phyloP scores from a whole-genome alignment of 192 early-diverging fungal genomes.

The Allomyces javanicus region DNA sequence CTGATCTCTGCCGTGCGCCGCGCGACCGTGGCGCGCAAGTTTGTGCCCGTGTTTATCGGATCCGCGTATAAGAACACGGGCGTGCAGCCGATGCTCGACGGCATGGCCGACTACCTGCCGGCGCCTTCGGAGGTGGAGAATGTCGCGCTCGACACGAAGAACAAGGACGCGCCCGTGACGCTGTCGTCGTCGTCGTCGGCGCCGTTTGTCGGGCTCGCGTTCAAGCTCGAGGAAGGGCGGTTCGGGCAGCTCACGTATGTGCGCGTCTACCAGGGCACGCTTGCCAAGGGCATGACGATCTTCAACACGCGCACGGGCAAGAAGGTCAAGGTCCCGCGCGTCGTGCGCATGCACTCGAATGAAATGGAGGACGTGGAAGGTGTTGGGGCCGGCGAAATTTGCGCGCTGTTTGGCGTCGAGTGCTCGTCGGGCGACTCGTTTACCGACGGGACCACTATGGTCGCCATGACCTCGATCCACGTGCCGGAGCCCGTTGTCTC shows the following conservation, averaged over 20 bases:
- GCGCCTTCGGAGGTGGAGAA: slow-evolving; percentile 50
- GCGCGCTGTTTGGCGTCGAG: slow-evolving; percentile 93
- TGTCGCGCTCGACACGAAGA: slow-evolving; percentile 45
- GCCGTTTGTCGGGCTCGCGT: slow-evolving; percentile 68
- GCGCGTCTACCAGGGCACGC: slow-evolving; percentile 82
- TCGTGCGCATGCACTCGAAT: slow-evolving; percentile 96
- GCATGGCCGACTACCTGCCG: slow-evolving; percentile 48
- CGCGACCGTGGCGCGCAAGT: slow-evolving; percentile 54
- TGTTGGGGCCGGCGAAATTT: slow-evolving; percentile 87
- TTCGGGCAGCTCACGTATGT: slow-evolving; percentile 95
- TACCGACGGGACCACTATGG: slow-evolving; percentile 61
- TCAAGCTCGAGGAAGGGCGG: slow-evolving; percentile 80
- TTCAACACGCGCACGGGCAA: slow-evolving; percentile 77
- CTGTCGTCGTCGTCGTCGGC: slow-evolving; percentile 42
- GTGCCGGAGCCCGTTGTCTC: slow-evolving; percentile 95
- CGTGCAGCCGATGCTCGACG: slow-evolving; percentile 55
- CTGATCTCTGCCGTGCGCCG: slow-evolving; percentile 51
- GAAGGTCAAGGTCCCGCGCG: slow-evolving; percentile 82
- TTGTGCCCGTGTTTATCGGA: slow-evolving; percentile 65
- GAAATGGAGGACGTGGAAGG: slow-evolving; percentile 94
- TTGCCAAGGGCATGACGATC: slow-evolving; percentile 72
- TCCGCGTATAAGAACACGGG: slow-evolving; percentile 72
- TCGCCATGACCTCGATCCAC: slow-evolving; percentile 93
- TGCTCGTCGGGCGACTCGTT: slow-evolving; percentile 95
- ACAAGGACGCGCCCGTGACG: slow-evolving; percentile 36